Evolutionary conservation across 108 stramenopile species (phyloP), one percentile per base, ranked within the genome.

Genomic region (Nitzschia palea): DNA sequence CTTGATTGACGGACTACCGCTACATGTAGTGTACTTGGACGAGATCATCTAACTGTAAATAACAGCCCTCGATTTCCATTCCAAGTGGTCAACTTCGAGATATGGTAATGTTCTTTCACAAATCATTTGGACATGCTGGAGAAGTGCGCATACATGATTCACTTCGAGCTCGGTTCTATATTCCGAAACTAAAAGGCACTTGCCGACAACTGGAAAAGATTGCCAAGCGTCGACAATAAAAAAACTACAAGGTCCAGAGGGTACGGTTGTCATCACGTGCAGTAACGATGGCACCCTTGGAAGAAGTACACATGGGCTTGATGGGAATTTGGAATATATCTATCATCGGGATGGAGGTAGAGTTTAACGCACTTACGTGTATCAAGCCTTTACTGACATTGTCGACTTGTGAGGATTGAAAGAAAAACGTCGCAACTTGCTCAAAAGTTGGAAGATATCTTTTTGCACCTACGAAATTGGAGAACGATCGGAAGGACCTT

Each of bases 261-360:
- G 77, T 73, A 4, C 14, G 68, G 0, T 18, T 64, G 6, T 55
- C 76, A 18, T 53, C 62, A 8, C 32, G 53, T 34, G 45, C 68
- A 6, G 59, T 53, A 0, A 9, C 34, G 18, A 36, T 56, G 0
- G 17, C 27, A 3, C 77, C 77, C 12, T 81, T 68, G 68, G 23
- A 67, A 26, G 48, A 69, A 66, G 63, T 64, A 6, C 55, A 42
- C 8, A 58, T 77, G 36, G 76, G 77, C 50, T 57, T 81, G 6
- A 77, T 81, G 8, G 75, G 80, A 20, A 75, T 76, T 4, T 81
- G 75, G 74, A 70, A 18, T 25, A 45, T 82, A 2, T 33, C 51
- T 25, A 45, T 71, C 9, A 23, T 9, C 8, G n/a, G 29, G 8
- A 31, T 12, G 8, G 29, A 12, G 5, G 22, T 56, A 28, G 63